Conservation (phyloP, 306 rosid species). For the Sicyos edulis region DNA sequence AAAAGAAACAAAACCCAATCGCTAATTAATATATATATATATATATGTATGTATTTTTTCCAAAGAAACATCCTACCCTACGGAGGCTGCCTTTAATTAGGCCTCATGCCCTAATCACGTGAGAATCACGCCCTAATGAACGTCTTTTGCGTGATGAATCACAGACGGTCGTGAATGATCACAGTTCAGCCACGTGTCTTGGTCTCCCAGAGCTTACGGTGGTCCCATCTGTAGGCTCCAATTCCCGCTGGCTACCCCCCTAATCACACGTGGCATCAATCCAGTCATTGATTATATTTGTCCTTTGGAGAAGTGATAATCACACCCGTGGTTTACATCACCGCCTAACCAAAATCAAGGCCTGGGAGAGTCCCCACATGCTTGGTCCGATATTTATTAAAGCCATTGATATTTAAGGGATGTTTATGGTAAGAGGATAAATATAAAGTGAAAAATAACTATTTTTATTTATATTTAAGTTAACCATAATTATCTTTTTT, state of each 20-base stretch:
- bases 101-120: not conserved
- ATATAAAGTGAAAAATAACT: too few species aligned
- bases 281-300: not conserved
- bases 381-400: too few species aligned
- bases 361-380: not conserved
- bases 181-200: conserved; percentile 7
- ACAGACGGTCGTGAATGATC: not conserved
- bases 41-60: too few species aligned
- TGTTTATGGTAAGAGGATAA: too few species aligned
- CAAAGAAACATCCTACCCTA: not conserved
- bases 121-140: conserved; percentile 1
- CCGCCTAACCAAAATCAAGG: not conserved
- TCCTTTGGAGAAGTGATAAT: not conserved
- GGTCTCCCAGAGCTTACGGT: conserved; percentile 1
- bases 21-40: too few species aligned
- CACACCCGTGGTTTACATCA: conserved; percentile 3
- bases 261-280: not conserved
- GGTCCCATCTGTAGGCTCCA: not conserved
- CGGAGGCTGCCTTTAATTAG: not conserved
- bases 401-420: too few species aligned
- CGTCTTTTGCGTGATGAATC: not conserved
- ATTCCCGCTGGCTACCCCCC: not conserved
- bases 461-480: too few species aligned
- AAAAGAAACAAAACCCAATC: not conserved
- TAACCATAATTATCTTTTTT: too few species aligned